Percentiles rank a stretch among this genome's conserved stretches.
These are phyloP conservation scores for Dendrocalamus sinicus DNA, from an alignment of 176 grass and related monocot genomes.

Conservation along the genomic window DNA sequence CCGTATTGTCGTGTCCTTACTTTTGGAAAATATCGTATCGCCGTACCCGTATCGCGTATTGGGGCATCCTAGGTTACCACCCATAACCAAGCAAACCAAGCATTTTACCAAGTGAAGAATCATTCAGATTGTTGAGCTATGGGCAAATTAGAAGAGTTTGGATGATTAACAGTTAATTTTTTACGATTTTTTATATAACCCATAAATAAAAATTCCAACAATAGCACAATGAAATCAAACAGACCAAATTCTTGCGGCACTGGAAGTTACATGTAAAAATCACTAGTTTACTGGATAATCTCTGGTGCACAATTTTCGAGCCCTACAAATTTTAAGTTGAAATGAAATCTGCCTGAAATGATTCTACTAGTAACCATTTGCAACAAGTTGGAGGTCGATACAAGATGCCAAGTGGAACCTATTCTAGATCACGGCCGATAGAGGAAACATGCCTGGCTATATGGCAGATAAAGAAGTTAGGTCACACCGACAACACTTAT, in stretches of 20 bases:
- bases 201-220: conserved; percentile 6
- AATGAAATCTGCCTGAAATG: background rate
- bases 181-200: background rate
- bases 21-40: no score
- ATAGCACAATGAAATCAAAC: conserved; percentile 1
- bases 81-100: background rate
- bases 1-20: no score
- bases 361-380: background rate
- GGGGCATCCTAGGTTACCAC: background rate
- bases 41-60: no score
- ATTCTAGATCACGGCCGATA: background rate
- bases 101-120: conserved; percentile 1
- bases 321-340: background rate
- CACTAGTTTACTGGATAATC: background rate
- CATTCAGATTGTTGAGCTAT: background rate
- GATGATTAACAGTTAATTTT: background rate
- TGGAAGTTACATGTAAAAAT: conserved; percentile 16
- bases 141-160: background rate
- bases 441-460: conserved; percentile 25
- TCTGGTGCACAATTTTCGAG: background rate
- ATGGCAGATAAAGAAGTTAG: background rate
- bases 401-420: background rate
- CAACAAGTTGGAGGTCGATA: background rate
- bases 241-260: background rate
- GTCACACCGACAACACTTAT: background rate